Percentiles rank a stretch among this genome's conserved stretches.
Conservation (phyloP, 805 yeast species). For the Lipomyces yamanashiensis region DNA sequence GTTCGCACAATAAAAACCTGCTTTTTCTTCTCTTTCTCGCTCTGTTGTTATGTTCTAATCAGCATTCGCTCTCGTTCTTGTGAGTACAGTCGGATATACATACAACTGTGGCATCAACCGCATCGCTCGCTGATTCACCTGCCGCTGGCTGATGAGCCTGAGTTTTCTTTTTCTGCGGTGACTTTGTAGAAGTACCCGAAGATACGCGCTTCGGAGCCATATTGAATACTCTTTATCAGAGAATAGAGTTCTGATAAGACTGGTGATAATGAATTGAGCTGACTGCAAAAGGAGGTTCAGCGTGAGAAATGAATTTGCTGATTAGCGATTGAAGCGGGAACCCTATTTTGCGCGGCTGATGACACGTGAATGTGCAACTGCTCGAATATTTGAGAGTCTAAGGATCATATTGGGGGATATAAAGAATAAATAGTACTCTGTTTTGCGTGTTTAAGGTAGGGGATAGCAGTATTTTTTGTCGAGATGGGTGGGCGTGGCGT, state of each 20-base stretch:
- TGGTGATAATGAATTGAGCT: neutral
- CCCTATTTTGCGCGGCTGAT: too few relatives aligned
- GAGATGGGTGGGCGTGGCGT: too few relatives aligned
- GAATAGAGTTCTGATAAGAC: neutral
- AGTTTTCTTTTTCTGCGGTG: slow-evolving; percentile 11
- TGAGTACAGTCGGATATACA: neutral
- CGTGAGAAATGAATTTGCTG: too few relatives aligned
- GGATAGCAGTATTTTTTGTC: too few relatives aligned
- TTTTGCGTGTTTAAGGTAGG: too few relatives aligned
- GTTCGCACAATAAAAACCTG: slow-evolving; percentile 87
- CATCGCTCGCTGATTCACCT: neutral
- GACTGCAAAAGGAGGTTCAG: neutral
- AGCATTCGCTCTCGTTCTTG: neutral
- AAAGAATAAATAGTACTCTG: too few relatives aligned
- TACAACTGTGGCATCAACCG: slow-evolving; percentile 5
- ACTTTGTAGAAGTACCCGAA: slow-evolving; percentile 11
- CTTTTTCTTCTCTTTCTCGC: slow-evolving; percentile 67
- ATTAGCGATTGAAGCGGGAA: too few relatives aligned
- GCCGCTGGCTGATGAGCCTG: neutral
- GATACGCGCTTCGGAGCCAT: slow-evolving; percentile 18
- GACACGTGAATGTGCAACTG: too few relatives aligned
- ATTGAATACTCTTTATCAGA: neutral
- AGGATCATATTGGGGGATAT: too few relatives aligned
- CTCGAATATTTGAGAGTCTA: too few relatives aligned
- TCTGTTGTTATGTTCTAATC: slow-evolving; percentile 25